Evolutionary conservation across 2,329 filamentous ascomycete genomes (phyloP), one percentile per base, ranked within the genome.

Genomic region (Cryphonectria parasitica): DNA sequence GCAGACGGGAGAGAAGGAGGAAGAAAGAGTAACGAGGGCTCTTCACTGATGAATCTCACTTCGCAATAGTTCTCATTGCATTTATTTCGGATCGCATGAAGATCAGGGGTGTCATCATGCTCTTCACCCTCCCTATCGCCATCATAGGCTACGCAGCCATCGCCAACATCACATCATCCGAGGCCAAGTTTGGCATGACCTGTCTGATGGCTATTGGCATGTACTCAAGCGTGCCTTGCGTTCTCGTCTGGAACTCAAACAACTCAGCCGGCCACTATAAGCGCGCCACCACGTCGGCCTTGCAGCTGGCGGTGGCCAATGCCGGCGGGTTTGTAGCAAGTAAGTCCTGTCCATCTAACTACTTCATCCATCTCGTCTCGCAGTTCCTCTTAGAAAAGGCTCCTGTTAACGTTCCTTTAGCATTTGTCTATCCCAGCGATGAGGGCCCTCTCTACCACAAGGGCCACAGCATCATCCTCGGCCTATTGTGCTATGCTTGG

Each of bases 221-320:
- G 76, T 92, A 91, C 76, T 83, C 84, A 62, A 88, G 86, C 58
- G 88, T 91, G 0, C 89, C 90, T 0, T 87, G 86, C 25, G 86
- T 91, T 3, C 80, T 92, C 13, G 89, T 86, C 1, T 92, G 90
- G 89, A 87, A 89, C 72, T 87, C 87, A 2, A 91, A 91, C 76
- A 92, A 92, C 76, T 89, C 86, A 0, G 89, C 89, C 0, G 89
- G 88, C 0, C 90, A 92, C 76, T 92, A 92, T 76, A 92, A 92
- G 77, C 82, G 90, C 19, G 90, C 91, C 0, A 92, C 90, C 0
- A 90, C 90, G 0, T 87, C 87, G 1, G 90, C 87, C 0, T 75
- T 92, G 74, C 90, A 92, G 77, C 81, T 92, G 36, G 87, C 87
- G 0, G 87, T 92, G 74, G 90, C 90, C 0, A 92, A 92, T 73